phyloP scores from a whole-genome alignment of 768 basidiomycete species.

The Pisolithus tinctorius region DNA sequence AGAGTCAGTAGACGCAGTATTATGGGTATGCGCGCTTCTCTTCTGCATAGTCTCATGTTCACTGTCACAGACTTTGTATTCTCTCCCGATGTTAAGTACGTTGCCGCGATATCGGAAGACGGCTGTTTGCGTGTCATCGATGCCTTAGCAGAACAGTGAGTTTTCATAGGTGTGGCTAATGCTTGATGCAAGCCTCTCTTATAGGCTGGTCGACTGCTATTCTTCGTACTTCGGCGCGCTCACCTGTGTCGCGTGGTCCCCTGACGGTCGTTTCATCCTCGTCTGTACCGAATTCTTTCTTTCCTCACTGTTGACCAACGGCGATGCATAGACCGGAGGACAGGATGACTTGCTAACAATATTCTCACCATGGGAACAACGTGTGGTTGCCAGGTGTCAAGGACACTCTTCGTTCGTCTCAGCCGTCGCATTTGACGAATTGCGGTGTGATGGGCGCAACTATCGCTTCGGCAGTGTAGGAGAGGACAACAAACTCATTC shows the following conservation, averaged over 20 bases:
- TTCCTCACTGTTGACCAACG: background rate
- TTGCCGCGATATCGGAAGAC: constrained; percentile 89
- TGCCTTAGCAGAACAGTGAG: constrained; percentile 77
- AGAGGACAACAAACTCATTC: constrained; percentile 90
- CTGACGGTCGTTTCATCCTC: constrained; percentile 89
- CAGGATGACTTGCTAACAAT: constrained; percentile 96
- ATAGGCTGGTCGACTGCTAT: constrained; percentile 87
- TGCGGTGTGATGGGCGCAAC: constrained; percentile 79
- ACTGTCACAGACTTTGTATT: constrained; percentile 71
- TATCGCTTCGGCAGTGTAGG: constrained; percentile 95
- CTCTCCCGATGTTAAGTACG: constrained; percentile 86
- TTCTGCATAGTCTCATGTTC: constrained; percentile 1
- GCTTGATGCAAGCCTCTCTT: background rate
- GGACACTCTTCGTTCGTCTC: constrained; percentile 96
- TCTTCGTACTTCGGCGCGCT: constrained; percentile 92
- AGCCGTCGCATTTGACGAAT: constrained; percentile 83
- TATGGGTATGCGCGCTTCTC: constrained; percentile 45
- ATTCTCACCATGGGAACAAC: constrained; percentile 90
- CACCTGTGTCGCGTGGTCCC: constrained; percentile 90
- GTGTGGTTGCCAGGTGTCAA: constrained; percentile 92
- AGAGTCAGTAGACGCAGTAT: constrained; percentile 64
- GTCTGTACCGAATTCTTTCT: constrained; percentile 30
- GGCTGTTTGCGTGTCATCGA: constrained; percentile 89
- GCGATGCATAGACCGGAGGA: constrained; percentile 68
- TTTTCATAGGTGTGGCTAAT: background rate